phyloP scores from a whole-genome alignment of 495 filamentous ascomycete species.

The Amphirosellinia nigrospora region DNA sequence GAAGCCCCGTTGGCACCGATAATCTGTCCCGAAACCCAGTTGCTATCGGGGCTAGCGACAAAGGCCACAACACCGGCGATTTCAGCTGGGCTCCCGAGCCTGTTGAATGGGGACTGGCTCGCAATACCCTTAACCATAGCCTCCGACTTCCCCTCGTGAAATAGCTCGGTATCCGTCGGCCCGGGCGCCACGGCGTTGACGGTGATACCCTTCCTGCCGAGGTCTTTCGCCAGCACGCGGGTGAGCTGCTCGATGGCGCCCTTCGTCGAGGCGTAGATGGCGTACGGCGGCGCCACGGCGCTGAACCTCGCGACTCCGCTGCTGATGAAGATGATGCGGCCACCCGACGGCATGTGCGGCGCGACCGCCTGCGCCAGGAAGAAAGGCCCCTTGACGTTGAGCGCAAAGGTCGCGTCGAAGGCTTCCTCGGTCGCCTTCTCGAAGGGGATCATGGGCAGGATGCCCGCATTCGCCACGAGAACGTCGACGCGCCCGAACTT shows the following conservation, averaged over 20 bases:
- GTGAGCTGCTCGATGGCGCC: conserved; percentile 74
- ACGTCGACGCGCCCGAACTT: conserved; percentile 71
- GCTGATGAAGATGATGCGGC: conserved; percentile 65
- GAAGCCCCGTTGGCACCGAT: conserved; percentile 65
- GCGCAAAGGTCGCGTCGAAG: conserved; percentile 58
- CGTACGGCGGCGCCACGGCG: conserved; percentile 58
- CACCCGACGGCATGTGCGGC: conserved; percentile 62
- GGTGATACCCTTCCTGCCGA: conserved; percentile 61
- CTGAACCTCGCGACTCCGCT: conserved; percentile 53
- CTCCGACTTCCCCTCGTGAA: conserved; percentile 65
- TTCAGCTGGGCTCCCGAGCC: conserved; percentile 65
- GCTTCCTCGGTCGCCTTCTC: conserved; percentile 59
- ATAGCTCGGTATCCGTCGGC: conserved; percentile 68
- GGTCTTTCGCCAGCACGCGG: conserved; percentile 66
- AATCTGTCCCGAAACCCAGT: conserved; percentile 69
- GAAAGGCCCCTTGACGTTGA: conserved; percentile 72
- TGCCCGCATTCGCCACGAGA: conserved; percentile 65
- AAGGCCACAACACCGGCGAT: conserved; percentile 64
- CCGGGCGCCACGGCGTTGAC: conserved; percentile 72
- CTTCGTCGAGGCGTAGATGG: conserved; percentile 66
- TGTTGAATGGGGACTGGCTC: conserved; percentile 57
- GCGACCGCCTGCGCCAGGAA: conserved; percentile 68
- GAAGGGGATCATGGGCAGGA: conserved; percentile 58
- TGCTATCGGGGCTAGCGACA: conserved; percentile 54
- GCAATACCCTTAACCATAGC: conserved; percentile 57